Percentiles rank a stretch among this genome's conserved stretches.
These are phyloP conservation scores for Hypomontagnella monticulosa DNA, from an alignment of 495 filamentous ascomycete species.

Conservation along the genomic window DNA sequence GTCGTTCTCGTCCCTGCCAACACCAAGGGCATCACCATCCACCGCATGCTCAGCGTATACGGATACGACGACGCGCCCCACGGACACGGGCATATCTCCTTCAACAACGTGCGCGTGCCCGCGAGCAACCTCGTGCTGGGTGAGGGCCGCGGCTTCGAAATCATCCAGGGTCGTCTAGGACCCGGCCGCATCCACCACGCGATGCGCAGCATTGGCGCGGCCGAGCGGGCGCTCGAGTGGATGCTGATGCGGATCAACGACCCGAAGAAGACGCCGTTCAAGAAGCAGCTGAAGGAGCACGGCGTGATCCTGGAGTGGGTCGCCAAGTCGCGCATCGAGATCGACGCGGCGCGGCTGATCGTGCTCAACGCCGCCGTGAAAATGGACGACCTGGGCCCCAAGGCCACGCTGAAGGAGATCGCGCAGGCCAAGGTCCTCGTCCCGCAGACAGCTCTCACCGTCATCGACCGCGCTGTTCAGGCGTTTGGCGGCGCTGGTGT, in stretches of 20 bases:
- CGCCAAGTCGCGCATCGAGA: slow-evolving; percentile 86
- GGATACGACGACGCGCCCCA: slow-evolving; percentile 96
- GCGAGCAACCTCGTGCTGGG: slow-evolving; percentile 82
- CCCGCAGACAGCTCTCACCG: slow-evolving; percentile 76
- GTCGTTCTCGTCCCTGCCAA: slow-evolving; percentile 84
- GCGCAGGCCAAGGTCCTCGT: slow-evolving; percentile 88
- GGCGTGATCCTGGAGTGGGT: slow-evolving; percentile 96
- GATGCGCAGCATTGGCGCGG: slow-evolving; percentile 89
- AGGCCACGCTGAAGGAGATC: slow-evolving; percentile 83
- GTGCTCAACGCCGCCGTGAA: slow-evolving; percentile 91
- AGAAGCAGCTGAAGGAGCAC: slow-evolving; percentile 79
- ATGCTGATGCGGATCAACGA: slow-evolving; percentile 91
- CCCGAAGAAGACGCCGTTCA: slow-evolving; percentile 84
- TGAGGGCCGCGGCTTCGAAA: slow-evolving; percentile 93
- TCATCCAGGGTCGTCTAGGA: slow-evolving; percentile 91
- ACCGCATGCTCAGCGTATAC: slow-evolving; percentile 89
- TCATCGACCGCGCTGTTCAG: slow-evolving; percentile 90
- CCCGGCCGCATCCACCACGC: slow-evolving; percentile 94
- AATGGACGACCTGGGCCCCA: slow-evolving; percentile 84
- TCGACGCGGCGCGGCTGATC: slow-evolving; percentile 85
- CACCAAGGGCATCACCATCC: slow-evolving; percentile 78
- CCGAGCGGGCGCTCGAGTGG: slow-evolving; percentile 87
- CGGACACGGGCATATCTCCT: slow-evolving; percentile 89
- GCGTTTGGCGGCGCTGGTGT: slow-evolving; percentile 86
- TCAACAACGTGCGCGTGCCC: slow-evolving; percentile 86